Evolutionary conservation across 805 yeast genomes (phyloP).

Genomic region (Myxozyma monticola): DNA sequence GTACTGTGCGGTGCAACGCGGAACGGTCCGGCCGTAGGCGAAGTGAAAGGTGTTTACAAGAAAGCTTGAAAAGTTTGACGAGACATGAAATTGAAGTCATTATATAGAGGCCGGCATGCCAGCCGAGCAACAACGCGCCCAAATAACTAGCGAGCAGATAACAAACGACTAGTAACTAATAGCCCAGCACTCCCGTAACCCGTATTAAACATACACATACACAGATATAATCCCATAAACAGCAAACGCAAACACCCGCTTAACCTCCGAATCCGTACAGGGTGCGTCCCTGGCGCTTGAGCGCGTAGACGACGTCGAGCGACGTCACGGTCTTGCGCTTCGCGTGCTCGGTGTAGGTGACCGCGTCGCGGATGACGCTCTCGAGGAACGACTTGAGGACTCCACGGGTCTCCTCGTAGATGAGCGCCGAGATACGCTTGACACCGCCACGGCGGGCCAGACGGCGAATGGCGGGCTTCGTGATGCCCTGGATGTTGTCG

Average conservation of each 20-base stretch:
- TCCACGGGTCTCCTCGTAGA: conserved; percentile 98
- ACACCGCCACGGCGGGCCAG: conserved; percentile 99
- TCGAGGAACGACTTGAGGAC: conserved; percentile 94
- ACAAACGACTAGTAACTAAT: too few relatives aligned
- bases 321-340: conserved; percentile 99
- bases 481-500: conserved; percentile 99
- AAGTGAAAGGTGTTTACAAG: too few relatives aligned
- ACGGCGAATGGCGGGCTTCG: conserved; percentile 99
- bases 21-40: too few relatives aligned
- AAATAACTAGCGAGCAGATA: too few relatives aligned
- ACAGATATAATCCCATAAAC: too few relatives aligned
- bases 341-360: conserved; percentile 99
- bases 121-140: too few relatives aligned
- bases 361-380: conserved; percentile 98
- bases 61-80: too few relatives aligned
- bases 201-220: background rate
- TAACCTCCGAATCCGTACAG: conserved; percentile 99
- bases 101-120: too few relatives aligned
- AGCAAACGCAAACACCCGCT: too few relatives aligned
- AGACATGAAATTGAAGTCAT: too few relatives aligned
- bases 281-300: conserved; percentile 99
- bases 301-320: conserved; percentile 96
- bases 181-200: background rate
- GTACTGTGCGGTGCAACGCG: too few relatives aligned
- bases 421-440: conserved; percentile 98